Conservation (phyloP, 1,284 basidiomycete genomes). For the Naganishia liquefaciens region DNA sequence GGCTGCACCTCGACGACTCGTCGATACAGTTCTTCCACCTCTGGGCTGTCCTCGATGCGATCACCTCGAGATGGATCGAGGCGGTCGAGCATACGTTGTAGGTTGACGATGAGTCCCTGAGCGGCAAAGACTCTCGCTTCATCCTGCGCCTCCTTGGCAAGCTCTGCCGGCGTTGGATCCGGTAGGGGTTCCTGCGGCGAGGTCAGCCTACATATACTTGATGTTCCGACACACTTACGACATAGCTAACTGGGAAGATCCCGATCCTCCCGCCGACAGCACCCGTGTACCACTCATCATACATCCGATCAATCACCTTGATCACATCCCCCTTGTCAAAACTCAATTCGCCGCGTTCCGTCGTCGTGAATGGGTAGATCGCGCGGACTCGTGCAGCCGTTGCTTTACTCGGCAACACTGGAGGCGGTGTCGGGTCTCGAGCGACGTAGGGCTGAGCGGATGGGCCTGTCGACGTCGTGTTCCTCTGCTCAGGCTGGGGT, state of each 20-base stretch:
- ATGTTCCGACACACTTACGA: conserved; percentile 61
- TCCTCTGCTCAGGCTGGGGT: too few species aligned
- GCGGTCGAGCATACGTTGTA: conserved; percentile 75
- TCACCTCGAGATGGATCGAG: conserved; percentile 74
- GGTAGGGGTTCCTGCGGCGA: conserved; percentile 74
- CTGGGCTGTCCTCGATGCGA: conserved; percentile 89
- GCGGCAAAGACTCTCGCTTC: conserved; percentile 72
- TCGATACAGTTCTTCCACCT: conserved; percentile 92
- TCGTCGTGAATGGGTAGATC: conserved; percentile 84
- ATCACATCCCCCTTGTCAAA: conserved; percentile 94
- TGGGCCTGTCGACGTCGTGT: conserved; percentile 1
- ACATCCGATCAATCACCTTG: conserved; percentile 91
- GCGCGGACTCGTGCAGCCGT: conserved; percentile 81
- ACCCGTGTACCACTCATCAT: conserved; percentile 98
- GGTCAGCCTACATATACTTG: conserved; percentile 17
- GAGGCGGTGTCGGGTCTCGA: conserved; percentile 39
- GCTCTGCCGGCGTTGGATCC: conserved; percentile 75
- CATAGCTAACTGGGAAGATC: conserved; percentile 98
- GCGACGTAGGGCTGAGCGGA: conserved; percentile 37
- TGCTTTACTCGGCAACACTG: conserved; percentile 45
- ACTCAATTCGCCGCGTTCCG: conserved; percentile 85
- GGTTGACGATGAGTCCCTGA: conserved; percentile 74
- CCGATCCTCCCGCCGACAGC: conserved; percentile 89
- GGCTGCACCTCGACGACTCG: conserved; percentile 83
- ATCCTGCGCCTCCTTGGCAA: conserved; percentile 81